Base-by-base conservation (phyloP, 352 stramenopile species). In the Phytophthora chlamydospora region DNA sequence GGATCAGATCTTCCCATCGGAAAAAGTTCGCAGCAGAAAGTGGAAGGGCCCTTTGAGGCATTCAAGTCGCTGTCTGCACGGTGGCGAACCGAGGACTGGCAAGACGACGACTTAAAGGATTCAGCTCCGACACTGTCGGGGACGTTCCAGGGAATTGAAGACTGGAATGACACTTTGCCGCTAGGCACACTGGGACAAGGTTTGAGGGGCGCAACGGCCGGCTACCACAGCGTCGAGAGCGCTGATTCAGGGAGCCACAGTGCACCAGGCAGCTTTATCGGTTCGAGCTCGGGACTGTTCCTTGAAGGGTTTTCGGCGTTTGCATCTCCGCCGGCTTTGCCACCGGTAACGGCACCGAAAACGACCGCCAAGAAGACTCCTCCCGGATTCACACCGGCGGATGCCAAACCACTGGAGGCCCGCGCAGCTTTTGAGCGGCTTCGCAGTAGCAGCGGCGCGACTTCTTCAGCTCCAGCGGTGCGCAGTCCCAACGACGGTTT, bases 381-480 rank as follows among this genome's bases (percentile, higher is more conserved):
- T 16, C 82, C 82, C 17, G 82, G 82, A 19, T 91, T 91, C 63
- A 79, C 79, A 1, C 48, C 82, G 2, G 79, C 73, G 0, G 82
- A 91, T 51, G 82, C 82, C 3, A 77, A 84, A 14, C 82, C 82
- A 0, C 24, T 73, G 39, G 77, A 81, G 31, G 66, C 77, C 2
- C 71, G 66, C 24, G 77, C 68, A 29, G 79, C 79, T 16, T 89
- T 89, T 45, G 73, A 80, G 39, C 68, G 60, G 8, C 68, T 86
- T 38, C 62, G 62, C 33, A 58, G 33, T 14, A 40, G 47, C 17
- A 33, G 16, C 8, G 16, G 21, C 6, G 2, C 45, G 31, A 34
- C 17, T 17, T 31, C 16, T 24, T 56, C 45, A 11, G n/a, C 17
- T 14, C 14, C 40, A 24, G 47, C 13, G 6, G 7, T 14, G 16